phyloP scores from a whole-genome alignment of 106 monocot genomes.

The Dendrobium officinale region DNA sequence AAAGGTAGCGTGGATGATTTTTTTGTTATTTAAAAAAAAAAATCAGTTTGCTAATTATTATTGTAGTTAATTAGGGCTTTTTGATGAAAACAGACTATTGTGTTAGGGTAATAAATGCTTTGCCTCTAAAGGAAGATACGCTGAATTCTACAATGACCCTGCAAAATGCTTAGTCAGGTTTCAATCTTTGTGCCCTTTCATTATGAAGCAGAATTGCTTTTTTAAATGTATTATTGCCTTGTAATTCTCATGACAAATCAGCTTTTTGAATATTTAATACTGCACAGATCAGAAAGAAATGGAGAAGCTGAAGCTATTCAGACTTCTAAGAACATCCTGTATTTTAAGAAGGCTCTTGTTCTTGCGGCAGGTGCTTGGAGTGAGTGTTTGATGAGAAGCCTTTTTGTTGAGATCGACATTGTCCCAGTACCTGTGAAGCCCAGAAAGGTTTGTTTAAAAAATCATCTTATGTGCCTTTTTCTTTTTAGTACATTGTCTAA shows the following conservation, averaged over 20 bases:
- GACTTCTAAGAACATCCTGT: slow-evolving; percentile 57
- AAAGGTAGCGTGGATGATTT: slow-evolving; percentile 30
- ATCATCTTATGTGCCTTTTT: background rate
- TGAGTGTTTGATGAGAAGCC: slow-evolving; percentile 43
- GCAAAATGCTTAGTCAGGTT: slow-evolving; percentile 56
- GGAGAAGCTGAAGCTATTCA: slow-evolving; percentile 72
- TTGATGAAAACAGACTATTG: slow-evolving; percentile 2
- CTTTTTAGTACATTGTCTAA: background rate
- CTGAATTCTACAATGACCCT: slow-evolving; percentile 73
- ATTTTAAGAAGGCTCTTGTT: slow-evolving; percentile 56
- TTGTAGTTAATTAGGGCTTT: background rate
- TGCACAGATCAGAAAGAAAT: slow-evolving; percentile 42
- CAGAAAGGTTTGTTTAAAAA: slow-evolving; percentile 56
- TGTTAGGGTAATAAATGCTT: slow-evolving; percentile 55
- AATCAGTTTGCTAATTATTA: background rate
- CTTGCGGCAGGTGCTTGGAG: slow-evolving; percentile 87
- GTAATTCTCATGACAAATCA: background rate
- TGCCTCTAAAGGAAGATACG: slow-evolving; percentile 61
- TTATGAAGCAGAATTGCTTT: background rate
- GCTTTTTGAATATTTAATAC: slow-evolving; percentile 4
- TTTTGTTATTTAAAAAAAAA: slow-evolving; percentile 15
- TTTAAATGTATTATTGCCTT: background rate
- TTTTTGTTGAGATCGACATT: slow-evolving; percentile 19
- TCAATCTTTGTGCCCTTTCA: slow-evolving; percentile 3
- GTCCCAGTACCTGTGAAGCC: slow-evolving; percentile 69